phyloP scores from a whole-genome alignment of 1,284 basidiomycete species.

The Hemileccinum hortonii region DNA sequence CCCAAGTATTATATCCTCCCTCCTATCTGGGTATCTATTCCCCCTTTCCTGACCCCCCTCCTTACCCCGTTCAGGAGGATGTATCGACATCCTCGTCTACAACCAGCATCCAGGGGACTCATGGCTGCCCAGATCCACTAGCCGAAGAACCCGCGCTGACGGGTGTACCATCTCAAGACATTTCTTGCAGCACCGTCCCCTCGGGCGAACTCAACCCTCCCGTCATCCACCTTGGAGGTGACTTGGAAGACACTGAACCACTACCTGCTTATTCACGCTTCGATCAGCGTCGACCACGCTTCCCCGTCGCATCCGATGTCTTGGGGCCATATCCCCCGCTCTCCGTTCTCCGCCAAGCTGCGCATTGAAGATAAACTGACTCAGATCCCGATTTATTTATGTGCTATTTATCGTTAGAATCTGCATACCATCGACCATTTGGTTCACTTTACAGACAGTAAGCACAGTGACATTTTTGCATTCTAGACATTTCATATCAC shows the following conservation, averaged over 20 bases:
- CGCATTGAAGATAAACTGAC: neutral
- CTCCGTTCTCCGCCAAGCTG: slow-evolving; percentile 12
- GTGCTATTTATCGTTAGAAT: slow-evolving; percentile 7
- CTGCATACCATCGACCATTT: neutral
- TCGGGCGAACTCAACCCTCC: slow-evolving; percentile 5
- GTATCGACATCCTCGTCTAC: neutral
- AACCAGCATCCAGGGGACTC: neutral
- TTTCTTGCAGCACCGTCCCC: neutral
- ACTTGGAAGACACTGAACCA: slow-evolving; percentile 12
- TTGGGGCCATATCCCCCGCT: slow-evolving; percentile 33
- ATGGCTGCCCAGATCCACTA: slow-evolving; percentile 7
- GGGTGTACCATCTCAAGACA: slow-evolving; percentile 17
- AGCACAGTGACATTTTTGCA: too few species aligned
- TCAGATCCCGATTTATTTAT: slow-evolving; percentile 2
- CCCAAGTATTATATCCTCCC: slow-evolving; percentile 29
- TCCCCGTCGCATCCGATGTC: slow-evolving; percentile 14
- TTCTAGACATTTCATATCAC: too few species aligned
- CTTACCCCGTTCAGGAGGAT: slow-evolving; percentile 14
- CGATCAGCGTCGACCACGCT: slow-evolving; percentile 17
- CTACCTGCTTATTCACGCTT: slow-evolving; percentile 28
- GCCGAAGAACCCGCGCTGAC: slow-evolving; percentile 13
- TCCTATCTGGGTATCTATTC: slow-evolving; percentile 12
- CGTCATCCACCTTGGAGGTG: neutral
- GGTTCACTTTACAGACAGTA: too few species aligned
- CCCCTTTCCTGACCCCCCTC: slow-evolving; percentile 21